Percentiles rank a stretch among this genome's conserved stretches.
Evolutionary conservation across 257 asterid genomes (phyloP).

Genomic region (Penstemon newberryi): DNA sequence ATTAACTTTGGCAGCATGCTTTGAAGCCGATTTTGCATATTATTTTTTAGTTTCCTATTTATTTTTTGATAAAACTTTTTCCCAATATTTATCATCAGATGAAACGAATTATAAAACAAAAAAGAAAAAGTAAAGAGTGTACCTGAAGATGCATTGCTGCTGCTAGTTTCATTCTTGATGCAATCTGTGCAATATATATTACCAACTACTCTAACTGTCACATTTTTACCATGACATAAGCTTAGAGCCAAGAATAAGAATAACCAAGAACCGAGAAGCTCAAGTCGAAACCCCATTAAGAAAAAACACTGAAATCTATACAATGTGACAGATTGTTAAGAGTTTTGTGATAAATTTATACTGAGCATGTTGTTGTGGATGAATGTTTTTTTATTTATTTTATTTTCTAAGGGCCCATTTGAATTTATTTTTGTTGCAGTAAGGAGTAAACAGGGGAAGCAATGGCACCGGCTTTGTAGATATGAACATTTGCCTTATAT

Average conservation of each 20-base stretch:
- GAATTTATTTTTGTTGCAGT: slow-evolving; percentile 13
- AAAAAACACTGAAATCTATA: neutral
- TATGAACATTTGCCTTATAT: slow-evolving; percentile 3
- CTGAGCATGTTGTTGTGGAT: slow-evolving; percentile 7
- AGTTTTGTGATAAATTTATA: slow-evolving; percentile 35
- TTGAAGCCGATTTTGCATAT: no score
- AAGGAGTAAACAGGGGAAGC: slow-evolving; percentile 14
- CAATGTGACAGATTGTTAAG: slow-evolving; percentile 2
- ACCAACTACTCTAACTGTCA: slow-evolving; percentile 42
- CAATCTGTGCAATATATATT: slow-evolving; percentile 39
- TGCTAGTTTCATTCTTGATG: slow-evolving; percentile 27
- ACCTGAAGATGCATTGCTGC: slow-evolving; percentile 33
- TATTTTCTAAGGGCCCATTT: slow-evolving; percentile 23
- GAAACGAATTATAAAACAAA: neutral
- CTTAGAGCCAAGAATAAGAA: slow-evolving; percentile 26
- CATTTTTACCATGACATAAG: slow-evolving; percentile 30
- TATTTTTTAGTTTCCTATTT: no score
- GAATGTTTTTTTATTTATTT: neutral
- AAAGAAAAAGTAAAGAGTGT: neutral
- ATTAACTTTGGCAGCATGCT: no score
- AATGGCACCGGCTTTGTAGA: slow-evolving; percentile 45
- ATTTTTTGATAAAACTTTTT: no score
- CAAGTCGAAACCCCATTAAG: slow-evolving; percentile 32
- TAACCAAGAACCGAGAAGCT: slow-evolving; percentile 19
- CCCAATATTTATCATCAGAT: neutral